Evolutionary conservation across 2,329 filamentous ascomycete species (phyloP).

Genomic region (Arthroderma sp.): DNA sequence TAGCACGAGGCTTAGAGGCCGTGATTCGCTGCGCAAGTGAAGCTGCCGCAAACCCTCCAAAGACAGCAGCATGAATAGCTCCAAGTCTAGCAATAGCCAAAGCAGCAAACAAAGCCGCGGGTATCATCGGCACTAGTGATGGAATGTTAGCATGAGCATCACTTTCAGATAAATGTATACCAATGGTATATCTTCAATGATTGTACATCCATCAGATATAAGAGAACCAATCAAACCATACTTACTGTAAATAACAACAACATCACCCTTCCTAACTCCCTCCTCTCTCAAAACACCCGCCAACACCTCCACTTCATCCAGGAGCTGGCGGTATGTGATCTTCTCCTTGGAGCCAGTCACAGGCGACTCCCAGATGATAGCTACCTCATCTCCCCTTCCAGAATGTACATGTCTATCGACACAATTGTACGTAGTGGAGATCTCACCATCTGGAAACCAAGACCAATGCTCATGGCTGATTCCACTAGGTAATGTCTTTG

Average conservation of each 20-base stretch:
- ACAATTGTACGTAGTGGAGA: constrained; percentile 86
- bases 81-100: constrained; percentile 70
- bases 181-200: background rate
- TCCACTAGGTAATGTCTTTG: constrained; percentile 49
- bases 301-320: constrained; percentile 66
- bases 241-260: constrained; percentile 79
- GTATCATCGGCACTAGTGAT: constrained; percentile 81
- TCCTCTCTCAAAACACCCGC: constrained; percentile 72
- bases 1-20: constrained; percentile 57
- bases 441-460: constrained; percentile 81
- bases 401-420: constrained; percentile 74
- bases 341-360: constrained; percentile 60
- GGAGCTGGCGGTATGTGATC: constrained; percentile 61
- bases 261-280: constrained; percentile 69
- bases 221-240: constrained; percentile 5
- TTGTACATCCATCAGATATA: background rate
- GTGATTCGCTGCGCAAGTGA: constrained; percentile 83
- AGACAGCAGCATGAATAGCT: constrained; percentile 82
- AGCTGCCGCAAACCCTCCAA: constrained; percentile 74
- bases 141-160: background rate
- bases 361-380: constrained; percentile 79
- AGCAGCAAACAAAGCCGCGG: constrained; percentile 72
- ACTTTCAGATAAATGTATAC: constrained; percentile 5
- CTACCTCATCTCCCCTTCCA: constrained; percentile 59
- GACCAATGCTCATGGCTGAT: constrained; percentile 63